phyloP scores from a whole-genome alignment of 345 rosid genomes.

The Brassica rapa region DNA sequence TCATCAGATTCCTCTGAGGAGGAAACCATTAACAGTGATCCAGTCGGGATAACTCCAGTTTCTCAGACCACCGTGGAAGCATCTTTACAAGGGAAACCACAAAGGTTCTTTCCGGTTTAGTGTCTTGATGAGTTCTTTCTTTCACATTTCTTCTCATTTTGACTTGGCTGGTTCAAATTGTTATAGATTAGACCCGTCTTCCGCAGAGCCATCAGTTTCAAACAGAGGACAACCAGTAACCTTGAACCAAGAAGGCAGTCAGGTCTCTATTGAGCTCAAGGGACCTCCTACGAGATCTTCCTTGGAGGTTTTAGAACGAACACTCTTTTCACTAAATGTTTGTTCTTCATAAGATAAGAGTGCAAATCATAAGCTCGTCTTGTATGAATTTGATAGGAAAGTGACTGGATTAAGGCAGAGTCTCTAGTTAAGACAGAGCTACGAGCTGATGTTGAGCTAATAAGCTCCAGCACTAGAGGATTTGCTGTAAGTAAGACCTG shows the following conservation, averaged over 20 bases:
- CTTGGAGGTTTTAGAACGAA: constrained; percentile 52
- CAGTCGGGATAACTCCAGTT: constrained; percentile 32
- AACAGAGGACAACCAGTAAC: constrained; percentile 31
- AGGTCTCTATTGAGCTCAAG: constrained; percentile 41
- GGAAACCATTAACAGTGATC: constrained; percentile 37
- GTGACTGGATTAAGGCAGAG: constrained; percentile 79
- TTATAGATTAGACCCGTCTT: constrained; percentile 64
- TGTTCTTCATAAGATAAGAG: background rate
- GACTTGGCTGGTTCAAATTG: constrained; percentile 33
- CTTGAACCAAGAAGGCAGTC: constrained; percentile 36
- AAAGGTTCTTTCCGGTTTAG: constrained; percentile 47
- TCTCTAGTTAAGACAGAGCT: constrained; percentile 55
- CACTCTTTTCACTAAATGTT: background rate
- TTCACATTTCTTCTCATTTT: constrained; percentile 5
- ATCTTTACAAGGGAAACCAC: constrained; percentile 65
- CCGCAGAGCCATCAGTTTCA: constrained; percentile 40
- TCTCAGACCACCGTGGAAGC: constrained; percentile 39
- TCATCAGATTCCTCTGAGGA: constrained; percentile 35
- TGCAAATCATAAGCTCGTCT: constrained; percentile 23
- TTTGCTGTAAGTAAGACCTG: constrained; percentile 65
- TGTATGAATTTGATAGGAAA: constrained; percentile 54
- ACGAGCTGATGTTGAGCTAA: constrained; percentile 71
- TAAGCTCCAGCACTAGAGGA: constrained; percentile 80
- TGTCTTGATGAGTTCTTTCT: constrained; percentile 10
- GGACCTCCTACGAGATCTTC: constrained; percentile 50